phyloP scores from a whole-genome alignment of 805 yeast genomes.

The Torulaspora delbrueckii region DNA sequence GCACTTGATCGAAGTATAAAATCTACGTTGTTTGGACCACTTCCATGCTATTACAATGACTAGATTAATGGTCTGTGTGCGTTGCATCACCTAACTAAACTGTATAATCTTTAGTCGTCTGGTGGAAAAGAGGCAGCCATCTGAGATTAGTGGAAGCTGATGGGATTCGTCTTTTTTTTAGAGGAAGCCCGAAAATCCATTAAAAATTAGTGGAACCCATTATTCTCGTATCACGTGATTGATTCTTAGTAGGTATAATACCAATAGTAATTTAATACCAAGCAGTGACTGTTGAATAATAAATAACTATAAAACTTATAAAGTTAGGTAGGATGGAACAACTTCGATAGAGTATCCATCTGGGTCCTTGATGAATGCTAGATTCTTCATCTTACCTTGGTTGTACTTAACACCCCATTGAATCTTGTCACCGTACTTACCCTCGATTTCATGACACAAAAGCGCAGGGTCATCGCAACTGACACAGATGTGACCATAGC shows the following conservation, averaged over 20 bases:
- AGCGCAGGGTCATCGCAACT: constrained; percentile 53
- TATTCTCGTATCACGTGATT: neutral
- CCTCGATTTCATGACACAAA: constrained; percentile 45
- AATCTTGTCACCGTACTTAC: constrained; percentile 44
- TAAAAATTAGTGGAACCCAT: neutral
- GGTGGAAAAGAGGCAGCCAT: neutral
- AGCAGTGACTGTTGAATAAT: too few relatives aligned
- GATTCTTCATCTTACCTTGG: constrained; percentile 49
- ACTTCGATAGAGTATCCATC: constrained; percentile 86
- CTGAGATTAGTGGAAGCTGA: constrained; percentile 2
- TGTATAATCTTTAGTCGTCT: too few relatives aligned
- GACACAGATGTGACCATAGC: constrained; percentile 83
- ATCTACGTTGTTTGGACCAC: constrained; percentile 1
- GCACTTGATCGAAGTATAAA: constrained; percentile 6
- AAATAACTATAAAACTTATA: constrained; percentile 1
- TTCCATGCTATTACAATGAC: neutral
- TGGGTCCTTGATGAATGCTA: constrained; percentile 81
- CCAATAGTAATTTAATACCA: too few relatives aligned
- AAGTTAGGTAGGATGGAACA: constrained; percentile 39
- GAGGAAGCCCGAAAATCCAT: neutral
- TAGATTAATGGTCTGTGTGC: neutral
- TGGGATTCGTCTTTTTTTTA: neutral
- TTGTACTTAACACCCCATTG: constrained; percentile 57
- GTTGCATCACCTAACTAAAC: constrained; percentile 6
- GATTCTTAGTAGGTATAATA: neutral